Base-by-base conservation (phyloP, 2,329 filamentous ascomycete genomes). In the Fusarium beomiforme region DNA sequence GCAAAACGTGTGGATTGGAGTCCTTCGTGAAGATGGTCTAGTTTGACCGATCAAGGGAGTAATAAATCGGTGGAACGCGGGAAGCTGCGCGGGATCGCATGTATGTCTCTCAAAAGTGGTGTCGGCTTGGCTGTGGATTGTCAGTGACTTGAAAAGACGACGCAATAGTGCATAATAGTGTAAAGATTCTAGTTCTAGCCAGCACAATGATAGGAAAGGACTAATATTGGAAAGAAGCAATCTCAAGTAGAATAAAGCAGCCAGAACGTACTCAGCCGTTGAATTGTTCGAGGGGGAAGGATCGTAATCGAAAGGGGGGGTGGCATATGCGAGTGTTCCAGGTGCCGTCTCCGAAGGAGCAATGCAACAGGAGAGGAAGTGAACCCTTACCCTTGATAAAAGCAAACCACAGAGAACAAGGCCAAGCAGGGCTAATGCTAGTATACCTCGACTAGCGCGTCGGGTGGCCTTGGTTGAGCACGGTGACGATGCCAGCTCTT, bases 311-410 rank as follows among this genome's bases (percentile, higher is more conserved):
- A 66, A 76, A 74, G 72, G 74, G 74, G 74, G 71, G 65, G 72
- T 61, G 56, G 56, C 58, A 67, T 67, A 58, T 63, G 60, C 57
- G 64, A 60, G 66, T 33, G 73, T 69, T 72, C 64, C 58, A 68
- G 67, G 61, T 72, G 60, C 62, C 61, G 70, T 73, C 69, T 60
- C 39, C 56, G 44, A 66, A 71, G 64, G 66, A 73, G 70, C 68
- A 72, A 76, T 54, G 64, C 59, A 59, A 59, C 71, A 66, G 64
- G 72, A 70, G 72, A 65, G 68, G 44, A 74, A 74, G 71, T 76
- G 73, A 76, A 76, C 69, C 73, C 58, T 64, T 68, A 68, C 70
- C 72, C 69, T 75, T 75, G 60, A 64, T 53, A 71, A 76, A 75
- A 75, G 73, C 69, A 76, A 75, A 74, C 65, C 56, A 58, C 63